Evolutionary conservation across 176 grass and related monocot species (phyloP).

Genomic region (Triticum dicoccoides): DNA sequence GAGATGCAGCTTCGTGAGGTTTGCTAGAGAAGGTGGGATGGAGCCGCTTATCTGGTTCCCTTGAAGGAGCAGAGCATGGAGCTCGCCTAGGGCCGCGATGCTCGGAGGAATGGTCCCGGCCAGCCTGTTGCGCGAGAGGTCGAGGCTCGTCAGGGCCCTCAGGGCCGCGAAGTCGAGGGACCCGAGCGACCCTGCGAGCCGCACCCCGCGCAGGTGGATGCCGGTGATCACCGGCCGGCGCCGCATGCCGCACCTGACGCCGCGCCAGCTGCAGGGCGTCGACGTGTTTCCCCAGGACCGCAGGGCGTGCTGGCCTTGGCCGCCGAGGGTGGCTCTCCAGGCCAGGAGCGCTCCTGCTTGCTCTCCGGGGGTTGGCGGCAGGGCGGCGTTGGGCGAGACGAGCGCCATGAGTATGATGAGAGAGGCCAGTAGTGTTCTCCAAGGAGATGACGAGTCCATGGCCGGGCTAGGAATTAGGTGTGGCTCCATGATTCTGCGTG

Average conservation of each 20-base stretch:
- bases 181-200: neutral
- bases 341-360: neutral
- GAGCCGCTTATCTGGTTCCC: constrained; percentile 14
- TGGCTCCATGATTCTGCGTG: neutral
- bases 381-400: neutral
- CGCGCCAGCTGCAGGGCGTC: neutral
- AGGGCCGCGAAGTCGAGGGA: neutral
- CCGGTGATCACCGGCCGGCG: neutral
- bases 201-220: neutral
- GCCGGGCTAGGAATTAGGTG: neutral
- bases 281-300: neutral
- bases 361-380: neutral
- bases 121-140: neutral
- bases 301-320: neutral
- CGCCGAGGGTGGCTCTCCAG: neutral
- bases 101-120: neutral
- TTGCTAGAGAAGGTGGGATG: neutral
- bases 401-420: neutral
- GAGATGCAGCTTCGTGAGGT: neutral
- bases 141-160: neutral
- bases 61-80: neutral
- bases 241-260: neutral
- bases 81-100: neutral
- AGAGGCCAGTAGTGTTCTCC: neutral
- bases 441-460: neutral